Evolutionary conservation across 768 basidiomycete genomes (phyloP), one percentile per base, ranked within the genome.

Genomic region (Pulveroboletus sp.): DNA sequence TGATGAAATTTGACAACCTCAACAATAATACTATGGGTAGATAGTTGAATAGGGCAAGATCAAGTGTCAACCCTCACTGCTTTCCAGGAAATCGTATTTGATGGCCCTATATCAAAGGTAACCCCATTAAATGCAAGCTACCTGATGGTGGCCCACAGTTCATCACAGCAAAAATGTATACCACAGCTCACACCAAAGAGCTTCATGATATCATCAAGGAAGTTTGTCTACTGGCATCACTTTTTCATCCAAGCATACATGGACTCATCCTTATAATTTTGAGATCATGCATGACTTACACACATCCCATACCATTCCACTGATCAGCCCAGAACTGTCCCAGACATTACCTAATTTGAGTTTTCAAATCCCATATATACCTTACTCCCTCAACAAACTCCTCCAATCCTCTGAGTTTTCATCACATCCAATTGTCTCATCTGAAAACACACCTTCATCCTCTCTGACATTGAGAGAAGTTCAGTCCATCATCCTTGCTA

Each of bases 141-240:
- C 31, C 45, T 34, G 44, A 54, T 30, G 46, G 47, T n/a, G n/a
- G n/a, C 27, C 49, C 54, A 27, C 52, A 42, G 14, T 58, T 55
- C 38, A 34, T 68, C 24, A 65, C 78, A 12, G 69, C 83, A 31
- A 86, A 86, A 61, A 72, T 75, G 13, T 73, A 82, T 5, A 68
- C 80, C 3, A 71, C 71, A 2, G 56, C 62, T 10, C 68, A 70
- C 32, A 68, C 77, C 13, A 77, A 74, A 56, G 80, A 83, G 53
- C 85, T 85, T 0, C 85, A 87, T 61, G 84, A 87, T 54, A 82
- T 87, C 57, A 55, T 79, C 47, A 86, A 83, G 59, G 85, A 87
- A 62, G 67, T 76, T 27, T 69, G 81, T 39, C 54, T 85, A 5
- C 69, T 87, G 26, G 67, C 68, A 0, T 58, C 57, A 6, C 58